These are phyloP conservation scores for Apiospora kogelbergensis DNA, from an alignment of 2,329 filamentous ascomycete species.

Conservation along the genomic window DNA sequence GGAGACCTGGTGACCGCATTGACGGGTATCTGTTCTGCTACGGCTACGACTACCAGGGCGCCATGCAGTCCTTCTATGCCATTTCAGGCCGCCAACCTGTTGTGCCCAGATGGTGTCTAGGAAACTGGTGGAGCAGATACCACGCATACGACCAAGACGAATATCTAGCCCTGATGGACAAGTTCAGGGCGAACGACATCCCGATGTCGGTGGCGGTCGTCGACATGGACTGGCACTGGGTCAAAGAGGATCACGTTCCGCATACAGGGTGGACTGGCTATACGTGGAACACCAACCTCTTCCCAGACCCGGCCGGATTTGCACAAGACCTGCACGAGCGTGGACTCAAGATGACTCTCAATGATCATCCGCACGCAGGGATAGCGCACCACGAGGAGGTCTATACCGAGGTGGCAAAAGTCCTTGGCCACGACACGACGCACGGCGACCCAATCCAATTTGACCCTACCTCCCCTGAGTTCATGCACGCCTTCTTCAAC, in stretches of 20 bases:
- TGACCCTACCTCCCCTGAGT: slow-evolving; percentile 53
- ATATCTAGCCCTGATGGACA: slow-evolving; percentile 58
- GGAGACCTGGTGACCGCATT: slow-evolving; percentile 45
- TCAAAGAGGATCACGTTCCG: slow-evolving; percentile 43
- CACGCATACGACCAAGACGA: slow-evolving; percentile 55
- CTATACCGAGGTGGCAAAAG: slow-evolving; percentile 36
- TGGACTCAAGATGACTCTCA: slow-evolving; percentile 55
- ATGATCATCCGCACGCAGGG: slow-evolving; percentile 61
- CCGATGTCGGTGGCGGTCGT: slow-evolving; percentile 60
- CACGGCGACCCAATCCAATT: slow-evolving; percentile 35
- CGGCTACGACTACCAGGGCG: slow-evolving; percentile 54
- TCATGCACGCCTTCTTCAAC: slow-evolving; percentile 58
- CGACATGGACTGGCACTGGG: slow-evolving; percentile 68
- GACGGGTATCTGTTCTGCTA: slow-evolving; percentile 63
- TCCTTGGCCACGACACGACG: not conserved
- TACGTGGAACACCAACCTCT: slow-evolving; percentile 58
- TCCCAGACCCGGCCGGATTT: slow-evolving; percentile 56
- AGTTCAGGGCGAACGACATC: slow-evolving; percentile 49
- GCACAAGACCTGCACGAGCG: slow-evolving; percentile 49
- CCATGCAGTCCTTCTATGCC: slow-evolving; percentile 54
- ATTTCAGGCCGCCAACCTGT: slow-evolving; percentile 57
- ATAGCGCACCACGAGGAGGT: slow-evolving; percentile 55
- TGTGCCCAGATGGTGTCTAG: slow-evolving; percentile 57
- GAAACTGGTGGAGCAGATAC: slow-evolving; percentile 68
- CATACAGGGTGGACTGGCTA: slow-evolving; percentile 60